Conservation (phyloP, 176 grass and related monocot species). For the Zoysia pacifica region DNA sequence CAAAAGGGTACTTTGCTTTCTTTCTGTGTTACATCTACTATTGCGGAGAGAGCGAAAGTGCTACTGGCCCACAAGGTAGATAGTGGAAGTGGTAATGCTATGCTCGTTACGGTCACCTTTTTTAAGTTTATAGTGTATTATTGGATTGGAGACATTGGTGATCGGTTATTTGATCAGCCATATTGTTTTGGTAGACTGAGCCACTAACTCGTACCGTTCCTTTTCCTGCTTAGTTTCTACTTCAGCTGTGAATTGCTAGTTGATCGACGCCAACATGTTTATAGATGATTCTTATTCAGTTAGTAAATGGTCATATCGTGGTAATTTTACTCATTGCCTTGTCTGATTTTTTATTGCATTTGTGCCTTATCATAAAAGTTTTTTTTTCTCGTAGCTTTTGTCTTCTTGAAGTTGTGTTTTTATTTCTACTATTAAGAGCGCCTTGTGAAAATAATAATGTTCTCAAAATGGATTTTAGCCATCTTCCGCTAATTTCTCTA, state of each 20-base stretch:
- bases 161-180: not conserved
- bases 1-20: constrained; percentile 70
- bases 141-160: constrained; percentile 19
- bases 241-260: not conserved
- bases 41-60: constrained; percentile 1
- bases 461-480: constrained; percentile 15
- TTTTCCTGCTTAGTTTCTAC: not conserved
- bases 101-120: constrained; percentile 25
- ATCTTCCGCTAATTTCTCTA: not conserved
- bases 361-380: not conserved
- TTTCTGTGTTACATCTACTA: constrained; percentile 17
- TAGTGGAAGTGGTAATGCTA: constrained; percentile 31
- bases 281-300: constrained; percentile 2
- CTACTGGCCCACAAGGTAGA: not conserved
- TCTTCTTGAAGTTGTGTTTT: constrained; percentile 23
- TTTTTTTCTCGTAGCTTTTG: not conserved
- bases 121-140: constrained; percentile 26
- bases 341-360: not conserved
- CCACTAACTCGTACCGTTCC: not conserved
- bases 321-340: constrained; percentile 8
- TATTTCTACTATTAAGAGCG: constrained; percentile 14
- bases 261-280: not conserved
- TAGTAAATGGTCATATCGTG: constrained; percentile 1
- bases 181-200: constrained; percentile 17
- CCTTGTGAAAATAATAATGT: not conserved